A percentile compares a stretch with the other conserved stretches of the same genome.
These are phyloP conservation scores for Sisymbrium irio DNA, from an alignment of 345 rosid genomes.

Conservation along the genomic window DNA sequence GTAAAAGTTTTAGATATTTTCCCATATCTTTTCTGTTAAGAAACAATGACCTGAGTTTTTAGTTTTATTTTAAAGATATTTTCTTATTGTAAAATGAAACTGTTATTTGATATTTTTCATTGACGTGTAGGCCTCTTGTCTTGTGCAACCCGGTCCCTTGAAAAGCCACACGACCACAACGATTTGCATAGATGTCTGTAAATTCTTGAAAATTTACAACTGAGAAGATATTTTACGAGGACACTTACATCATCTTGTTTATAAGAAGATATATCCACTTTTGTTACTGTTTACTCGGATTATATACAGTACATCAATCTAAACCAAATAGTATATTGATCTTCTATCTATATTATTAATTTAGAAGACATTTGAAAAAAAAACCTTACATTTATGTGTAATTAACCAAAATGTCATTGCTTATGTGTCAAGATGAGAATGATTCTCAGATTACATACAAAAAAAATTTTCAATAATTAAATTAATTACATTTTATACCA, in stretches of 20 bases:
- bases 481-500: too few relatives aligned
- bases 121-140: slow-evolving; percentile 4
- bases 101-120: slow-evolving; percentile 17
- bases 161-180: slow-evolving; percentile 1
- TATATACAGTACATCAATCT: neutral
- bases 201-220: neutral
- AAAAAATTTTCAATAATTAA: too few relatives aligned
- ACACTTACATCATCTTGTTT: neutral
- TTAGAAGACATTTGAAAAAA: too few relatives aligned
- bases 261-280: neutral
- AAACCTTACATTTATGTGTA: too few relatives aligned
- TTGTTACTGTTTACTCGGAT: too few relatives aligned
- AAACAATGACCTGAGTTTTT: neutral
- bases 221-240: neutral
- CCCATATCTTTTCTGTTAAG: neutral
- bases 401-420: too few relatives aligned
- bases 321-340: too few relatives aligned
- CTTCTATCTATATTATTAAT: too few relatives aligned
- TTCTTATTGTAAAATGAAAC: neutral
- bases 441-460: too few relatives aligned
- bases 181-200: neutral
- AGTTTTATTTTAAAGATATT: neutral
- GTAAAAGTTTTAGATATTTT: slow-evolving; percentile 18
- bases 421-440: too few relatives aligned
- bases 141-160: slow-evolving; percentile 17